Evolutionary conservation across 768 basidiomycete species (phyloP).

Genomic region (Serendipita sp.): DNA sequence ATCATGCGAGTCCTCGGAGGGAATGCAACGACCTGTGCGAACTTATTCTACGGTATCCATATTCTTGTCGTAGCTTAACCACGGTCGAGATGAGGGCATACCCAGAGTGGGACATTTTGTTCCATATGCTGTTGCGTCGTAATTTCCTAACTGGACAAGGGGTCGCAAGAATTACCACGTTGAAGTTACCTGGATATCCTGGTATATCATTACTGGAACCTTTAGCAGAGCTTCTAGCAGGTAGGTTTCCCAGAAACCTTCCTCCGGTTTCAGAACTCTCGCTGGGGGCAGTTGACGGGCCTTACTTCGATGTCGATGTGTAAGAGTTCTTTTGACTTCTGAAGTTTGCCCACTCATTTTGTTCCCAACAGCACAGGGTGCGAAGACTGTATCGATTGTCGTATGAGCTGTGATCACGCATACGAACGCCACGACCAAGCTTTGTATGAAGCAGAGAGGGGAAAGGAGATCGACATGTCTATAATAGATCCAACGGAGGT

Average conservation of each 20-base stretch:
- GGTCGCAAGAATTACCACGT: neutral
- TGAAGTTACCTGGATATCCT: slow-evolving; percentile 1
- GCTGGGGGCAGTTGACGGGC: neutral
- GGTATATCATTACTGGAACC: neutral
- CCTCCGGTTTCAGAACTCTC: neutral
- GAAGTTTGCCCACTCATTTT: neutral
- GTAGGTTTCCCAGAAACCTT: neutral
- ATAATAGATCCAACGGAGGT: neutral
- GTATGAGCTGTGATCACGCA: neutral
- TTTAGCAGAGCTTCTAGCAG: neutral
- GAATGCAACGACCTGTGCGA: slow-evolving; percentile 5
- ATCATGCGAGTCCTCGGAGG: neutral
- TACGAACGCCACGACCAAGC: neutral
- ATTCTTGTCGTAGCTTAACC: neutral
- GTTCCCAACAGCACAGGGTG: neutral
- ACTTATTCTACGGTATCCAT: neutral
- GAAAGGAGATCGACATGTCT: neutral
- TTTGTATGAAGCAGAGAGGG: neutral
- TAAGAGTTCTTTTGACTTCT: neutral
- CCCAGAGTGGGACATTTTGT: slow-evolving; percentile 4
- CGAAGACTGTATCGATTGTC: slow-evolving; percentile 5
- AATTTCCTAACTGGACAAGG: neutral
- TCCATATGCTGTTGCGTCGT: neutral
- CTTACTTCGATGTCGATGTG: neutral
- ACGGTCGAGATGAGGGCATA: neutral